phyloP scores from a whole-genome alignment of 2,329 filamentous ascomycete species.

The Aspergillus floridensis region DNA sequence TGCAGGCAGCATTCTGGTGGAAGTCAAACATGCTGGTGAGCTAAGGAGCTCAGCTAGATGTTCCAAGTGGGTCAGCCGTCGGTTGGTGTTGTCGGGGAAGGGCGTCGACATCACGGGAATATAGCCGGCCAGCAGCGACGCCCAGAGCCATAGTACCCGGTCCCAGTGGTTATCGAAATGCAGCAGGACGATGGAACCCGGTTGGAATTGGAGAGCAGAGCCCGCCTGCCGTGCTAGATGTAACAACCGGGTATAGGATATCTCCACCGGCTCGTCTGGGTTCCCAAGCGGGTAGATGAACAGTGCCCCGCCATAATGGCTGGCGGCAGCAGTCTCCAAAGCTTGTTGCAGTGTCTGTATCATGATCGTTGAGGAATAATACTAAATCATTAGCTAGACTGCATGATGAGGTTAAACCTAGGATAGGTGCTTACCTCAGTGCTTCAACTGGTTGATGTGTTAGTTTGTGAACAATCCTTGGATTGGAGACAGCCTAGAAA shows the following conservation, averaged over 20 bases:
- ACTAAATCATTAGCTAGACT: no score
- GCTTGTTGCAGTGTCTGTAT: background rate
- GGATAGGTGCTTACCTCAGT: no score
- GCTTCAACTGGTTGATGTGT: no score
- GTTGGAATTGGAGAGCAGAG: background rate
- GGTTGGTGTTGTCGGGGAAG: conserved; percentile 27
- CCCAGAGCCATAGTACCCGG: conserved; percentile 44
- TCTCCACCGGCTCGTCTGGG: background rate
- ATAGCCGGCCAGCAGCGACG: conserved; percentile 33
- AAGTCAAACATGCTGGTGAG: conserved; percentile 10
- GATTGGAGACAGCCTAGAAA: no score
- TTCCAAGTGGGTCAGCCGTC: conserved; percentile 29
- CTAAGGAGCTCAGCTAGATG: conserved; percentile 23
- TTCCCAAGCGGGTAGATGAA: background rate
- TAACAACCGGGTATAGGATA: background rate
- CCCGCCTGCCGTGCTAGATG: background rate
- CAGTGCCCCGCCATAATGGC: background rate
- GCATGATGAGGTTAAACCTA: no score
- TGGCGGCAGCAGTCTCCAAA: background rate
- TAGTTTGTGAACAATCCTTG: no score
- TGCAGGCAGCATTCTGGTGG: background rate
- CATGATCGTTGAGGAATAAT: background rate
- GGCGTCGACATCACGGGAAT: conserved; percentile 38
- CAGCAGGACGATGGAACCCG: background rate
- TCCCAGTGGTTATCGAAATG: conserved; percentile 40